Percentiles rank a stretch among this genome's conserved stretches.
Conservation (phyloP, 2,329 filamentous ascomycete species). For the Alternaria hordeiaustralica region DNA sequence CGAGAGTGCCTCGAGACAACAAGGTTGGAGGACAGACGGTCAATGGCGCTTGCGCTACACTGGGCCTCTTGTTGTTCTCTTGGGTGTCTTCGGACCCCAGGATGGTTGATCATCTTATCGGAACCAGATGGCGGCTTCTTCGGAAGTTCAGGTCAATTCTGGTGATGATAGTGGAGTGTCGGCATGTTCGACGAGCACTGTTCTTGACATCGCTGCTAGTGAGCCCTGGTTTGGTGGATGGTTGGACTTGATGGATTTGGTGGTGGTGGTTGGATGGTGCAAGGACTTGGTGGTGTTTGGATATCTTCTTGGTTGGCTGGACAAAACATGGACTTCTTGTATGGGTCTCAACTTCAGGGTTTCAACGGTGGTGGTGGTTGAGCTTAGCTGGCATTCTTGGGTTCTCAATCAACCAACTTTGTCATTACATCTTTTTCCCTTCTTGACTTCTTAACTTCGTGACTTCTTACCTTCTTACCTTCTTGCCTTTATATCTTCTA, state of each 20-base stretch:
- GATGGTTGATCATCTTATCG: background rate
- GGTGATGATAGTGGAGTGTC: background rate
- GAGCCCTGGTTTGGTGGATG: background rate
- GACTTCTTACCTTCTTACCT: background rate
- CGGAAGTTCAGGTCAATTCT: background rate
- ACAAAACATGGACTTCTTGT: background rate
- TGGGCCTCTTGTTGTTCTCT: slow-evolving; percentile 10
- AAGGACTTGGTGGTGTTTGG: background rate
- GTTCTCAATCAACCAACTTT: background rate
- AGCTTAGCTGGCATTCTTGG: background rate
- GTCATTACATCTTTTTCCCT: background rate
- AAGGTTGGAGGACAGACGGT: slow-evolving; percentile 18
- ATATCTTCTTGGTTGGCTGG: background rate
- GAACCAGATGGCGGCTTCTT: background rate
- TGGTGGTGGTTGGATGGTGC: background rate
- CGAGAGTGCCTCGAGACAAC: background rate
- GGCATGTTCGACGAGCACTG: background rate
- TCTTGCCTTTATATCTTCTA: background rate
- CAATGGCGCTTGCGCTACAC: slow-evolving; percentile 11
- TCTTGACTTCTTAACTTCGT: background rate
- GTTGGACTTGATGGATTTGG: background rate
- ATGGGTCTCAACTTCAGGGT: background rate
- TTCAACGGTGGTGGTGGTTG: background rate
- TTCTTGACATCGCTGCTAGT: background rate
- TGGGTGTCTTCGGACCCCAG: background rate